A percentile compares a stretch with the other conserved stretches of the same genome.
Conservation (phyloP, 73 alveolate species). For the Tetrahymena thermophila region DNA sequence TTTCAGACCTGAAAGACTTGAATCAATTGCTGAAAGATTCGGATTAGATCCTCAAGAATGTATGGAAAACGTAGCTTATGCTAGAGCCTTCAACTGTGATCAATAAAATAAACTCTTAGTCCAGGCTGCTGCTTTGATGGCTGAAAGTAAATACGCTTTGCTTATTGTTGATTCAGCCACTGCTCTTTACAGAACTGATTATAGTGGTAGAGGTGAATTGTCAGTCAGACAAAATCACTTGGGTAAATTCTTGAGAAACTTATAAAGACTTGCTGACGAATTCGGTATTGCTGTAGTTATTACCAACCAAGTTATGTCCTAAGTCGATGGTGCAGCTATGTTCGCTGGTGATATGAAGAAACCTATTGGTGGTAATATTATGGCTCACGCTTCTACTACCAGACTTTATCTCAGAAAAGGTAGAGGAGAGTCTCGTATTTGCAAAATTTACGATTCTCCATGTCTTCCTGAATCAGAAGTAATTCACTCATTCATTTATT, state of each 20-base stretch:
- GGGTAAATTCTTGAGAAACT: conserved; percentile 91
- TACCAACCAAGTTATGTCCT: conserved; percentile 96
- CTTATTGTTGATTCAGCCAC: conserved; percentile 97
- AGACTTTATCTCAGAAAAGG: conserved; percentile 95
- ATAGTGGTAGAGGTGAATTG: conserved; percentile 94
- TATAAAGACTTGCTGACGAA: conserved; percentile 96
- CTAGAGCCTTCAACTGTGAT: conserved; percentile 96
- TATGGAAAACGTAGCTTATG: conserved; percentile 93
- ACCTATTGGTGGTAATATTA: conserved; percentile 99
- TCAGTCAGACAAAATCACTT: conserved; percentile 90
- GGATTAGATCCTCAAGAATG: conserved; percentile 89
- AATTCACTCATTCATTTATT: background rate
- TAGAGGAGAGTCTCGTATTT: conserved; percentile 89
- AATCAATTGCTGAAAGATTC: conserved; percentile 86
- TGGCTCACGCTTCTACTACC: conserved; percentile 97
- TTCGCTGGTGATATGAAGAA: conserved; percentile 88
- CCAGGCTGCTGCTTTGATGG: conserved; percentile 90
- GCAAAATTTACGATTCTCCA: conserved; percentile 96
- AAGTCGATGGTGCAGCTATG: conserved; percentile 93
- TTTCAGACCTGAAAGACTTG: conserved; percentile 91
- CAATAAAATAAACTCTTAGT: conserved; percentile 80
- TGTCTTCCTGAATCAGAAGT: conserved; percentile 96
- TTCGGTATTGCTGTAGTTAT: conserved; percentile 95
- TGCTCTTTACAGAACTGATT: conserved; percentile 97
- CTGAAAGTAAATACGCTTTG: conserved; percentile 83